Evolutionary conservation across 2,329 filamentous ascomycete species (phyloP).

Genomic region (Neocucurbitaria cava): DNA sequence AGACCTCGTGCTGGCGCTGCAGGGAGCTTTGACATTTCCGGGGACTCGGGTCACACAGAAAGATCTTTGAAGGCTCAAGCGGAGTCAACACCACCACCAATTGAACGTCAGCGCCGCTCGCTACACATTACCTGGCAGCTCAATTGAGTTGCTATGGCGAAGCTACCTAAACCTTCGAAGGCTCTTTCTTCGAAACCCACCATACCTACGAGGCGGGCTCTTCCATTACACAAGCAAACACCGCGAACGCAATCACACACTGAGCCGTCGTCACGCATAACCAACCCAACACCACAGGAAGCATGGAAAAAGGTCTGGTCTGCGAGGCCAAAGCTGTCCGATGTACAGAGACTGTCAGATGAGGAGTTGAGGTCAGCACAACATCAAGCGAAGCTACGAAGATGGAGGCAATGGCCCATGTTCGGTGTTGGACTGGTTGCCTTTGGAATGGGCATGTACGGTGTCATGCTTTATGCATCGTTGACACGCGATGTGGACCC

Average conservation of each 20-base stretch:
- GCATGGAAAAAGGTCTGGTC: slow-evolving; percentile 31
- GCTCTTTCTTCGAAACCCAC: slow-evolving; percentile 26
- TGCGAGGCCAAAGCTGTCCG: slow-evolving; percentile 30
- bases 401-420: slow-evolving; percentile 43
- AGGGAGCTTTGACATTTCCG: slow-evolving; percentile 23
- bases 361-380: slow-evolving; percentile 33
- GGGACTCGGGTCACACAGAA: slow-evolving; percentile 24
- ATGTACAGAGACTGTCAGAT: slow-evolving; percentile 35
- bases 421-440: slow-evolving; percentile 43
- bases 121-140: background rate
- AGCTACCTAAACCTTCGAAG: slow-evolving; percentile 39
- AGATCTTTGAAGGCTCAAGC: slow-evolving; percentile 12
- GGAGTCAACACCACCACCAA: slow-evolving; percentile 18
- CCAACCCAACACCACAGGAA: slow-evolving; percentile 24
- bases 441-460: slow-evolving; percentile 52
- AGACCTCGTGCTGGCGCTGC: slow-evolving; percentile 15
- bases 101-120: slow-evolving; percentile 21
- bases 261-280: slow-evolving; percentile 17
- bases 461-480: slow-evolving; percentile 45
- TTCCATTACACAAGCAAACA: slow-evolving; percentile 23
- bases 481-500: slow-evolving; percentile 31
- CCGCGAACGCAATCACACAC: slow-evolving; percentile 16
- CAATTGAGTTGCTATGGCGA: slow-evolving; percentile 35
- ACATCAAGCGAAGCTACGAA: slow-evolving; percentile 35
- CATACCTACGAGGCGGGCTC: slow-evolving; percentile 24